These are phyloP conservation scores for Suhomyces emberorum DNA, from an alignment of 805 yeast genomes.

Conservation along the genomic window DNA sequence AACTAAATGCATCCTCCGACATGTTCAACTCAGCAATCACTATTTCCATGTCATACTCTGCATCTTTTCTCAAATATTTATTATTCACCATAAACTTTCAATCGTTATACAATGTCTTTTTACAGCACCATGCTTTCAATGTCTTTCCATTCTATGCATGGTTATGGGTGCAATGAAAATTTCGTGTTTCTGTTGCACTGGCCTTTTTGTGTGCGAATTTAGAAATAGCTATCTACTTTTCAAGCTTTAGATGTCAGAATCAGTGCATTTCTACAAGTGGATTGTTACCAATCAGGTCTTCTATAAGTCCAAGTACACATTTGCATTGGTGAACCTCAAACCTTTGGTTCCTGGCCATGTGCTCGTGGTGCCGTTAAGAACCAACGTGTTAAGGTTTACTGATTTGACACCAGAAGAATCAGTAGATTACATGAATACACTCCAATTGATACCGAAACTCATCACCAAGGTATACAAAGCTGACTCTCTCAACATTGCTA, in stretches of 20 bases:
- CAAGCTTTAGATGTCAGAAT: neutral
- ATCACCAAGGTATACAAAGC: conserved; percentile 68
- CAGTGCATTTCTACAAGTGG: conserved; percentile 49
- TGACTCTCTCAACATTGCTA: conserved; percentile 82
- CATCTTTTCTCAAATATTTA: no score
- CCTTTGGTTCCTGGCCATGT: conserved; percentile 94
- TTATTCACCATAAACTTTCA: no score
- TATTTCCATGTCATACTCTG: no score
- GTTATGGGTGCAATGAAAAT: neutral
- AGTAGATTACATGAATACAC: conserved; percentile 70
- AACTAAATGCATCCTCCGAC: no score
- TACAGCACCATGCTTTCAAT: no score
- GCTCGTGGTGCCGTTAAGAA: conserved; percentile 77
- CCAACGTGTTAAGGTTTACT: conserved; percentile 54
- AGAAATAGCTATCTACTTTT: no score
- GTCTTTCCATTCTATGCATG: no score
- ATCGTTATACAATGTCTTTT: no score
- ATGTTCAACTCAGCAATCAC: no score
- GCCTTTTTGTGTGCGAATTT: no score
- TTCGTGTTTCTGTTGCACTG: no score
- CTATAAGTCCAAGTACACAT: conserved; percentile 61
- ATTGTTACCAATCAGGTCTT: conserved; percentile 57
- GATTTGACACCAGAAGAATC: conserved; percentile 73
- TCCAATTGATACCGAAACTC: conserved; percentile 68
- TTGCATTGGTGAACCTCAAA: conserved; percentile 84